Percentiles rank a stretch among this genome's conserved stretches.
Evolutionary conservation across 1,284 basidiomycete species (phyloP).

Genomic region (Laetiporus sulphureus): DNA sequence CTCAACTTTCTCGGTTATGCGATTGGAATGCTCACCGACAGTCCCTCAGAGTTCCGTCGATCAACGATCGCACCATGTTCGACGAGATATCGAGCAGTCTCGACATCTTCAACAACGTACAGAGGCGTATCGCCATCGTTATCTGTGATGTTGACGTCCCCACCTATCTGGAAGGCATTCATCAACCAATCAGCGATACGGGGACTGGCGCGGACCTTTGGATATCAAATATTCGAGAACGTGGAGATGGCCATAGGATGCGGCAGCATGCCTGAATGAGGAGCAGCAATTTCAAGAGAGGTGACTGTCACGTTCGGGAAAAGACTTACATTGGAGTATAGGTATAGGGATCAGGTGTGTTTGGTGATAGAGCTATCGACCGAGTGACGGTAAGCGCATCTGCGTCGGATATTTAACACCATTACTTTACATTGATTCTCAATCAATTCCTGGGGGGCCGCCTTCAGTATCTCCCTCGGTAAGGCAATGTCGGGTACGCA

Average conservation of each 20-base stretch:
- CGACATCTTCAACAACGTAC: constrained; percentile 81
- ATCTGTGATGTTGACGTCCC: constrained; percentile 83
- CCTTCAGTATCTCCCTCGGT: background rate
- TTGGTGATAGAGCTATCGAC: constrained; percentile 70
- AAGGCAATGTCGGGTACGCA: constrained; percentile 11
- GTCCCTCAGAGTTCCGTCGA: constrained; percentile 61
- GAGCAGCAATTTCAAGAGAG: background rate
- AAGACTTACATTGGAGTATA: constrained; percentile 78
- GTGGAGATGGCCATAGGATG: constrained; percentile 80
- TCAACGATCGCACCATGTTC: constrained; percentile 71
- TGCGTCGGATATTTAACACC: no score
- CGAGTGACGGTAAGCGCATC: no score
- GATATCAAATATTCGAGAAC: constrained; percentile 76
- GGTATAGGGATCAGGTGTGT: constrained; percentile 68
- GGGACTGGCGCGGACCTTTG: constrained; percentile 38
- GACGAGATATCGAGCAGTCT: constrained; percentile 74
- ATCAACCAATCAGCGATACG: constrained; percentile 6
- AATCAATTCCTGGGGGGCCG: constrained; percentile 16
- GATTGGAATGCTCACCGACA: constrained; percentile 45
- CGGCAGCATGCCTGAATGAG: constrained; percentile 78
- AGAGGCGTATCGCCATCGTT: constrained; percentile 88
- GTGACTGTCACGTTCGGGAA: no score
- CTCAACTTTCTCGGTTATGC: no score
- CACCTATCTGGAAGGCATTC: constrained; percentile 40
- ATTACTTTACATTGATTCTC: constrained; percentile 9